A percentile compares a stretch with the other conserved stretches of the same genome.
These are phyloP conservation scores for Brassica juncea DNA, from an alignment of 345 rosid genomes.

Conservation along the genomic window DNA sequence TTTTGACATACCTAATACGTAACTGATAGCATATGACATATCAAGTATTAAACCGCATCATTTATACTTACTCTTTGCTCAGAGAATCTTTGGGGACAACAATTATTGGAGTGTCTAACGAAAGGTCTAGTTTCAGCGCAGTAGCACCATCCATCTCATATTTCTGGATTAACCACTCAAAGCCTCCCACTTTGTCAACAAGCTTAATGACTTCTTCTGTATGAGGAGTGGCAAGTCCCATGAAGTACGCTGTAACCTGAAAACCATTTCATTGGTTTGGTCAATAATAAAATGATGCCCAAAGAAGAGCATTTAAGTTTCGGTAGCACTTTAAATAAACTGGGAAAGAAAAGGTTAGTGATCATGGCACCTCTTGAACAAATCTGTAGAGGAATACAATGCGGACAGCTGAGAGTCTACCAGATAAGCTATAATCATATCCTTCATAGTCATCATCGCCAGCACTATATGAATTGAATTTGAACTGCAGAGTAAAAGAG, in stretches of 20 bases:
- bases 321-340: slow-evolving; percentile 3
- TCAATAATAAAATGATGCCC: slow-evolving; percentile 23
- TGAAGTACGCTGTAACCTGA: slow-evolving; percentile 87
- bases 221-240: slow-evolving; percentile 94
- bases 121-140: slow-evolving; percentile 91
- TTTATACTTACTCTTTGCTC: slow-evolving; percentile 77
- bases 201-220: slow-evolving; percentile 94
- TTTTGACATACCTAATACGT: slow-evolving; percentile 11
- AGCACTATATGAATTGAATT: slow-evolving; percentile 76
- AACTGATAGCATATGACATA: slow-evolving; percentile 6
- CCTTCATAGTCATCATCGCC: slow-evolving; percentile 99
- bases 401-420: slow-evolving; percentile 92
- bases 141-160: slow-evolving; percentile 94
- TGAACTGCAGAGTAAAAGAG: slow-evolving; percentile 66
- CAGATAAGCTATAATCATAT: slow-evolving; percentile 85
- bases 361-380: slow-evolving; percentile 80
- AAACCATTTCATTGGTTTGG: slow-evolving; percentile 31
- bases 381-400: slow-evolving; percentile 91
- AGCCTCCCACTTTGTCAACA: slow-evolving; percentile 96
- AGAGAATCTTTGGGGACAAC: slow-evolving; percentile 82
- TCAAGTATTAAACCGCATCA: slow-evolving; percentile 10
- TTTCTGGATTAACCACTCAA: slow-evolving; percentile 97
- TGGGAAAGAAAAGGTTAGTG: slow-evolving; percentile 19
- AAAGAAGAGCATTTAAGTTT: slow-evolving; percentile 17
- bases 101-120: slow-evolving; percentile 90